Conservation (phyloP, 2,329 filamentous ascomycete genomes). For the Zalaria sp. region DNA sequence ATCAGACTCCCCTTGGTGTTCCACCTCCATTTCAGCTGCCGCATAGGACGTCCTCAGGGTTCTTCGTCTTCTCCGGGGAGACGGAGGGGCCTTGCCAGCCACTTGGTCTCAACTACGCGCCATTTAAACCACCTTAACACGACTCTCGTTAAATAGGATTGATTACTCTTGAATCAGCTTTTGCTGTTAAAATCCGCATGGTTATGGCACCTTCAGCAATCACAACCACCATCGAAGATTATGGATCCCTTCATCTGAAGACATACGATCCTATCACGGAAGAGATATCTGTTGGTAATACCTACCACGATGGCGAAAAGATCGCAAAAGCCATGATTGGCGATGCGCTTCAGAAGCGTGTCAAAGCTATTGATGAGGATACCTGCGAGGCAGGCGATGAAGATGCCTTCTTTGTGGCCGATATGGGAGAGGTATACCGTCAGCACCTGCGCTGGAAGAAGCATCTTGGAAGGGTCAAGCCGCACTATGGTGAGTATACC, state of each 20-base stretch:
- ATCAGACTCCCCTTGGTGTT: constrained; percentile 34
- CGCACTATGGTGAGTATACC: constrained; percentile 68
- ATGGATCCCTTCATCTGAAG: constrained; percentile 24
- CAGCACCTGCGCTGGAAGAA: constrained; percentile 98
- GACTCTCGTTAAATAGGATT: constrained; percentile 14
- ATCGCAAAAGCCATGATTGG: constrained; percentile 69
- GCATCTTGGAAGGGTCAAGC: constrained; percentile 82
- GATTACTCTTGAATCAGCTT: constrained; percentile 6
- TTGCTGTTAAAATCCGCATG: constrained; percentile 26
- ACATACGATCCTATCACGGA: constrained; percentile 10
- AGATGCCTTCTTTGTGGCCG: constrained; percentile 95
- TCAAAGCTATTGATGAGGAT: constrained; percentile 73
- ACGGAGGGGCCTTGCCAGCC: constrained; percentile 90
- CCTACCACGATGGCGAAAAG: constrained; percentile 34
- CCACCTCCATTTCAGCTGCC: constrained; percentile 75
- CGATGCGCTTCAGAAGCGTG: constrained; percentile 71
- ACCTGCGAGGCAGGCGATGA: constrained; percentile 84
- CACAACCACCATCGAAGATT: constrained; percentile 28
- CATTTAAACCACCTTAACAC: constrained; percentile 91
- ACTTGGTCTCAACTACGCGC: constrained; percentile 78
- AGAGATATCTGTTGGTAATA: constrained; percentile 1
- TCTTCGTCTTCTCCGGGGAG: constrained; percentile 99
- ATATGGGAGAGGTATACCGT: constrained; percentile 95
- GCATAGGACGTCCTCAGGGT: constrained; percentile 97
- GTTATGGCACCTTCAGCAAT: constrained; percentile 61